A percentile compares a stretch with the other conserved stretches of the same genome.
Conservation (phyloP, 495 filamentous ascomycete species). For the Penicillium canariense region DNA sequence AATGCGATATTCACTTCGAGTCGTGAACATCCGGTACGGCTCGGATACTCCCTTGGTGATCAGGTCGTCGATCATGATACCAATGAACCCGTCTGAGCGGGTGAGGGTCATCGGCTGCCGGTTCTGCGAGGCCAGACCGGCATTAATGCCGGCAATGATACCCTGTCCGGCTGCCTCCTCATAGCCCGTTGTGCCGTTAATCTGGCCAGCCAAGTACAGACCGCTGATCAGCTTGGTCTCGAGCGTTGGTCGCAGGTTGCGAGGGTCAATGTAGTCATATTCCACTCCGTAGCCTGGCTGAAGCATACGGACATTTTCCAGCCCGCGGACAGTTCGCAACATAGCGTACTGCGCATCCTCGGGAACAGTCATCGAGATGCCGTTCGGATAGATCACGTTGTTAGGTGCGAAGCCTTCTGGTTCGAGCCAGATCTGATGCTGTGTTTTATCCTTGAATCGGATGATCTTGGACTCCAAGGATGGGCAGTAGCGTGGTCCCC, state of each 20-base stretch:
- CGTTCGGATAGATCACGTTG: slow-evolving; percentile 93
- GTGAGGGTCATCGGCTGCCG: slow-evolving; percentile 63
- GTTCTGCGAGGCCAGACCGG: slow-evolving; percentile 71
- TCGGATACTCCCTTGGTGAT: slow-evolving; percentile 96
- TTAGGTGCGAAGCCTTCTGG: slow-evolving; percentile 87
- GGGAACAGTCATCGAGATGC: slow-evolving; percentile 94
- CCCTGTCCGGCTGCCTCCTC: slow-evolving; percentile 96
- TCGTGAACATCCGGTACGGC: slow-evolving; percentile 98
- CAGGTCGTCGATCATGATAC: slow-evolving; percentile 98
- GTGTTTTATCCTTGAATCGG: slow-evolving; percentile 72
- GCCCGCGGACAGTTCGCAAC: slow-evolving; percentile 77
- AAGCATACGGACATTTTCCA: slow-evolving; percentile 90
- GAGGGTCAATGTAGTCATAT: slow-evolving; percentile 97
- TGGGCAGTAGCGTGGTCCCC: slow-evolving; percentile 91
- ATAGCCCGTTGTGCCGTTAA: slow-evolving; percentile 97
- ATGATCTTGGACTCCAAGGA: slow-evolving; percentile 95
- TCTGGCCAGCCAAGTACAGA: slow-evolving; percentile 91
- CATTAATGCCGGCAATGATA: slow-evolving; percentile 89
- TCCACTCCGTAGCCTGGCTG: slow-evolving; percentile 97
- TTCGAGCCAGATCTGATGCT: slow-evolving; percentile 92
- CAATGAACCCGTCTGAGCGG: slow-evolving; percentile 92
- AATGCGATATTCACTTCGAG: slow-evolving; percentile 92
- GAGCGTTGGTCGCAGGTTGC: slow-evolving; percentile 77
- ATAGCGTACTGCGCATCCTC: slow-evolving; percentile 79
- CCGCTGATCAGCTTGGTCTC: slow-evolving; percentile 92